Conservation (phyloP, 306 rosid genomes). For the Arachis stenosperma region DNA sequence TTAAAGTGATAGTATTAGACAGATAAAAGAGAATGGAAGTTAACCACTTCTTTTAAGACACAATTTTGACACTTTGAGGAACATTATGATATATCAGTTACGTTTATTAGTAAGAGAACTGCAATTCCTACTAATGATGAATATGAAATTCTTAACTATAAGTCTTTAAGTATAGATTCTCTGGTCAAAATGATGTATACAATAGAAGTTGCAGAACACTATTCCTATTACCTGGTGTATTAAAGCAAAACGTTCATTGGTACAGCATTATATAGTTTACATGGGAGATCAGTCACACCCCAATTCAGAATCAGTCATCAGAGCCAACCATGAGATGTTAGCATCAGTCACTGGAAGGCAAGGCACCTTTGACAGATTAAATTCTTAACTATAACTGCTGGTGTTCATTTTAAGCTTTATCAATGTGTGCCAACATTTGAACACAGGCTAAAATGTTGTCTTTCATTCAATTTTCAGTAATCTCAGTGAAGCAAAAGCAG, state of each 20-base stretch:
- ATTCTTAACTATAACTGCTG: neutral
- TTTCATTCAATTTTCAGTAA: conserved; percentile 41
- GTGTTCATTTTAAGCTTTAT: conserved; percentile 5
- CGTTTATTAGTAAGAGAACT: too few relatives aligned
- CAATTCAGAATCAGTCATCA: conserved; percentile 58
- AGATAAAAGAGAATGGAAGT: too few relatives aligned
- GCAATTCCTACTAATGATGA: too few relatives aligned
- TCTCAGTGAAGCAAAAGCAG: conserved; percentile 48
- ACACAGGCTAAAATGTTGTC: neutral
- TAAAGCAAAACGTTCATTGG: conserved; percentile 14
- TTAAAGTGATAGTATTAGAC: too few relatives aligned
- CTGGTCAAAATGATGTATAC: too few relatives aligned
- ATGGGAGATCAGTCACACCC: conserved; percentile 71
- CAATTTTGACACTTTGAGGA: neutral
- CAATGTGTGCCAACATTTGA: conserved; percentile 20
- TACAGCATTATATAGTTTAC: conserved; percentile 71
- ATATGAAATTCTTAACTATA: too few relatives aligned
- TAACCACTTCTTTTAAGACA: neutral
- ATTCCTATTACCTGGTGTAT: too few relatives aligned
- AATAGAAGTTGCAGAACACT: neutral
- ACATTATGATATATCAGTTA: neutral
- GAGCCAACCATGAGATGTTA: conserved; percentile 66
- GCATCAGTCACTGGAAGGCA: conserved; percentile 68
- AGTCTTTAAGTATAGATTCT: neutral
- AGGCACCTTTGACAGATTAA: conserved; percentile 8